phyloP scores from a whole-genome alignment of 2,329 filamentous ascomycete genomes.

The Fusarium oxysporum region DNA sequence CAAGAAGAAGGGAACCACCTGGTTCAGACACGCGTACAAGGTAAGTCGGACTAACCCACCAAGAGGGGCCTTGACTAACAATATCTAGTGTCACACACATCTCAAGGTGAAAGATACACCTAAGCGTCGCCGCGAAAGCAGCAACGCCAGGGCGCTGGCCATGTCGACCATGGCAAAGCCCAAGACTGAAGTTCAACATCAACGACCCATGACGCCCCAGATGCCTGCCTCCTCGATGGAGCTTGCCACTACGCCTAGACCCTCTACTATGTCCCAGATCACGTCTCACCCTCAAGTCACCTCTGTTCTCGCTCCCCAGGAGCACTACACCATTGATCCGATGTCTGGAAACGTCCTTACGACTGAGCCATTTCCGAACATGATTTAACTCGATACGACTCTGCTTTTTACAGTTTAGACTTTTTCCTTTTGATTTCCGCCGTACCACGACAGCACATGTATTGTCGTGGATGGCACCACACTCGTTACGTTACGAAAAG shows the following conservation, averaged over 20 bases:
- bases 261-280: slow-evolving; percentile 45
- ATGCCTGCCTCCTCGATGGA: slow-evolving; percentile 39
- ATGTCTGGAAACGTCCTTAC: slow-evolving; percentile 43
- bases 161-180: slow-evolving; percentile 60
- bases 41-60: slow-evolving; percentile 56
- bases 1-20: slow-evolving; percentile 93
- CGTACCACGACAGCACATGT: slow-evolving; percentile 40
- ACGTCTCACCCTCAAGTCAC: slow-evolving; percentile 46
- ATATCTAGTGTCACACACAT: slow-evolving; percentile 73
- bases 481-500: slow-evolving; percentile 46
- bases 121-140: slow-evolving; percentile 74
- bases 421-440: slow-evolving; percentile 36
- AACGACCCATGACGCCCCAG: slow-evolving; percentile 50
- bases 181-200: slow-evolving; percentile 58
- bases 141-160: slow-evolving; percentile 59
- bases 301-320: slow-evolving; percentile 33
- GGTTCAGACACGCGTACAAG: slow-evolving; percentile 92
- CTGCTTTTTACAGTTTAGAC: slow-evolving; percentile 31
- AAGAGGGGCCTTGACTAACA: slow-evolving; percentile 34
- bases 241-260: slow-evolving; percentile 43
- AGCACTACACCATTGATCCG: slow-evolving; percentile 35
- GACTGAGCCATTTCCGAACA: slow-evolving; percentile 45
- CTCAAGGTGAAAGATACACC: slow-evolving; percentile 78
- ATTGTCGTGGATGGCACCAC: slow-evolving; percentile 41
- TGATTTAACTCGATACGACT: slow-evolving; percentile 44